A percentile compares a stretch with the other conserved stretches of the same genome.
These are phyloP conservation scores for Cantharellus anzutake DNA, from an alignment of 768 basidiomycete species.

Conservation along the genomic window DNA sequence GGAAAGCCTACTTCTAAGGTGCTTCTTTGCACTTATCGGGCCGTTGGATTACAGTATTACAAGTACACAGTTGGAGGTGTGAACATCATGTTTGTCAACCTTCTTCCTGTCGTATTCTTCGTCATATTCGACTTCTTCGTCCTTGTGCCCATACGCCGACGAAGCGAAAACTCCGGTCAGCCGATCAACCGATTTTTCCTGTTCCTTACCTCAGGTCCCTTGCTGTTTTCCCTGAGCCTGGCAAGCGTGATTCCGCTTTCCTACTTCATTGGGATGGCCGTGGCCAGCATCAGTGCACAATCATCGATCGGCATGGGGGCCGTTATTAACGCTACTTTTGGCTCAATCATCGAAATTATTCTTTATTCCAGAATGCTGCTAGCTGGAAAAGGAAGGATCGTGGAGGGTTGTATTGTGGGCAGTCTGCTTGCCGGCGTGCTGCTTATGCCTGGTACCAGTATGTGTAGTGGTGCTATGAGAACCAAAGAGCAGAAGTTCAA, in stretches of 20 bases:
- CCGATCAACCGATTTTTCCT: constrained; percentile 46
- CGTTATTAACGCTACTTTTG: constrained; percentile 97
- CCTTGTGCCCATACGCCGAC: constrained; percentile 50
- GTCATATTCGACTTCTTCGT: constrained; percentile 87
- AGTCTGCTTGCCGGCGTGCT: constrained; percentile 88
- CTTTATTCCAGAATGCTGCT: constrained; percentile 79
- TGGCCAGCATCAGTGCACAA: constrained; percentile 96
- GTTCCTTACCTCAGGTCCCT: constrained; percentile 47
- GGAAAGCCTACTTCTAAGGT: constrained; percentile 73
- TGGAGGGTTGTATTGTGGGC: constrained; percentile 94
- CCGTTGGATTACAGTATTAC: constrained; percentile 81
- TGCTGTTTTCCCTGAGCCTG: constrained; percentile 72
- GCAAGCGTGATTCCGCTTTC: constrained; percentile 89
- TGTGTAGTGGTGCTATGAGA: constrained; percentile 77
- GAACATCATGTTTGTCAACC: constrained; percentile 95
- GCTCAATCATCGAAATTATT: constrained; percentile 94
- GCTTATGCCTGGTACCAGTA: constrained; percentile 91
- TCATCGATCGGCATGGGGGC: constrained; percentile 99
- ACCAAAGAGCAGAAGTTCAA: constrained; percentile 97
- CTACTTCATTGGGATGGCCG: constrained; percentile 99
- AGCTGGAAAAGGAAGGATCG: constrained; percentile 81
- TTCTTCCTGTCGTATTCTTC: constrained; percentile 84
- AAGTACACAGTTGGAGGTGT: constrained; percentile 98
- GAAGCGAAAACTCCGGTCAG: constrained; percentile 31
- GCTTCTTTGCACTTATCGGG: constrained; percentile 84